phyloP scores from a whole-genome alignment of 148 eudicot species.

The Silene conica region DNA sequence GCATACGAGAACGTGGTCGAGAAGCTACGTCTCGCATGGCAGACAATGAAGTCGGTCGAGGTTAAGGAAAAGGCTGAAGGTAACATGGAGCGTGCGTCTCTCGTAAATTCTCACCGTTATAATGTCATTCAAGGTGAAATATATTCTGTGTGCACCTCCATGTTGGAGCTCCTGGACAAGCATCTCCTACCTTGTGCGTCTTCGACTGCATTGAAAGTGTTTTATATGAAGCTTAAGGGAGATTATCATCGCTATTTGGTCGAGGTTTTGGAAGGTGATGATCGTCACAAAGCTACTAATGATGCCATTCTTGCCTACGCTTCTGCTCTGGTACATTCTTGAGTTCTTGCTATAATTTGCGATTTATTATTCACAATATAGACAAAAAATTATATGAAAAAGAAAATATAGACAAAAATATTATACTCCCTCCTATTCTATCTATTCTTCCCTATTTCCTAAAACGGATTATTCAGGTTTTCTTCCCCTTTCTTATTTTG shows the following conservation, averaged over 20 bases:
- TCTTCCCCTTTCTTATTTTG: too few species aligned
- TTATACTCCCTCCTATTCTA: too few species aligned
- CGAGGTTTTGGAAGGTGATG: constrained; percentile 21
- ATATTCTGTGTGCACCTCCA: constrained; percentile 14
- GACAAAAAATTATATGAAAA: too few species aligned
- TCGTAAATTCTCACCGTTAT: constrained; percentile 17
- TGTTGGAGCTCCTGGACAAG: constrained; percentile 21
- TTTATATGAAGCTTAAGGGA: constrained; percentile 30
- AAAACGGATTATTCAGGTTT: too few species aligned
- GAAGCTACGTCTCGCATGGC: constrained; percentile 26
- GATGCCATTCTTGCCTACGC: constrained; percentile 28
- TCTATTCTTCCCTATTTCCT: too few species aligned
- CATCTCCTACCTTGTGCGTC: constrained; percentile 22
- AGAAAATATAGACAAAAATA: too few species aligned
- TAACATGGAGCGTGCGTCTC: constrained; percentile 10
- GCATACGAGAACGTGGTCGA: constrained; percentile 28
- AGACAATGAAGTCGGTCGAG: constrained; percentile 24
- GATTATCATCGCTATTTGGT: constrained; percentile 35
- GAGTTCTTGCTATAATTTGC: background rate
- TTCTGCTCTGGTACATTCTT: constrained; percentile 20
- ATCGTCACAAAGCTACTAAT: constrained; percentile 23
- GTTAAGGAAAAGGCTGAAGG: constrained; percentile 26
- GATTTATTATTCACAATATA: background rate
- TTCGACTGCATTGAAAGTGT: constrained; percentile 19
- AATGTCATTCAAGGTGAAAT: constrained; percentile 20